These are phyloP conservation scores for Pneumocystis sp. DNA, from an alignment of 1,139 yeast species.

Conservation along the genomic window DNA sequence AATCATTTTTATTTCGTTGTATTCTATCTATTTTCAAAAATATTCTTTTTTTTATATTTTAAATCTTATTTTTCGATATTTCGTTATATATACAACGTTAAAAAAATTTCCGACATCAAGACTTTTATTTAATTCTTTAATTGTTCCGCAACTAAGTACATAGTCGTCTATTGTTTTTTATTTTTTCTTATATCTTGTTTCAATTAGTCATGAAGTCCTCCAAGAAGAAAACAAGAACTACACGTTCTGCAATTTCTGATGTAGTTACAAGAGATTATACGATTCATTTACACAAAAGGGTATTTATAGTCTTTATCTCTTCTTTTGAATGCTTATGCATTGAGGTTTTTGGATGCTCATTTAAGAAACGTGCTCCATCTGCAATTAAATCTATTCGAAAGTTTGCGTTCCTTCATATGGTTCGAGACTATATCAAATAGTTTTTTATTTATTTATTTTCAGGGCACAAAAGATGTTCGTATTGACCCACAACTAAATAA, in stretches of 20 bases:
- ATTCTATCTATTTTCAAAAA: neutral
- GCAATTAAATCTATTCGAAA: slow-evolving; percentile 99
- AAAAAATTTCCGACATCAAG: neutral
- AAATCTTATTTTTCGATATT: neutral
- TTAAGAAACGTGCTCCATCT: slow-evolving; percentile 99
- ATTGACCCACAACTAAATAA: slow-evolving; percentile 97
- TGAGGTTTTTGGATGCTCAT: slow-evolving; percentile 58
- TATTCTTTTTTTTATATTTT: neutral
- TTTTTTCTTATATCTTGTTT: neutral
- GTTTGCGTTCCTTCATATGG: slow-evolving; percentile 95
- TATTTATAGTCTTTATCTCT: slow-evolving; percentile 32
- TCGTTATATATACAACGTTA: neutral
- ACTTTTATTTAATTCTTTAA: neutral
- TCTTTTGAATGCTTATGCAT: neutral
- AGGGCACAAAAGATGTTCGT: slow-evolving; percentile 95
- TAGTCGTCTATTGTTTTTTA: neutral
- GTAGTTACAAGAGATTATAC: slow-evolving; percentile 99
- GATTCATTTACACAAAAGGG: slow-evolving; percentile 99
- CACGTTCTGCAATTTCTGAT: slow-evolving; percentile 67
- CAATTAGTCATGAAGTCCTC: neutral
- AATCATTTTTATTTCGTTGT: neutral
- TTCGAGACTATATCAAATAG: neutral
- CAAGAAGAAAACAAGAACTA: neutral
- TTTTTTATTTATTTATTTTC: neutral
- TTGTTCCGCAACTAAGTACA: neutral